A percentile compares a stretch with the other conserved stretches of the same genome.
Evolutionary conservation across 306 rosid genomes (phyloP).

Genomic region (Fagus sylvatica): DNA sequence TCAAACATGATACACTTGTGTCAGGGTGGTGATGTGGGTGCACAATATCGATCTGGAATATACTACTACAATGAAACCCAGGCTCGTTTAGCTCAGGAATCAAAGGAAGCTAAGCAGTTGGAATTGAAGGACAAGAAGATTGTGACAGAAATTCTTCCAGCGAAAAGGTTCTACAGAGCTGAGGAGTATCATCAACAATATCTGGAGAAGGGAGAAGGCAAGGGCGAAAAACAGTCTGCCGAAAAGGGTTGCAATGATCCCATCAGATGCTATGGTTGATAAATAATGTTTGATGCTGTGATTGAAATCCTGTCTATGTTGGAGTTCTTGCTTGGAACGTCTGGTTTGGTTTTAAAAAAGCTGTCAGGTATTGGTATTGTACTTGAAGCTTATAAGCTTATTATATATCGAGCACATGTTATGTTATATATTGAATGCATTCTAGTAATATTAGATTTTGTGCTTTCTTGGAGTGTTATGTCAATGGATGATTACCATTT

Average conservation of each 20-base stretch:
- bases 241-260: constrained; percentile 80
- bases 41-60: constrained; percentile 88
- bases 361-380: not conserved
- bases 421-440: not conserved
- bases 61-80: constrained; percentile 70
- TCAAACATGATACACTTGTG: not conserved
- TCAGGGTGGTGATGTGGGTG: constrained; percentile 74
- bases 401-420: not conserved
- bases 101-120: constrained; percentile 72
- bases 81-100: constrained; percentile 61
- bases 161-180: constrained; percentile 80
- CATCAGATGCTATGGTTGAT: constrained; percentile 82
- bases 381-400: too few relatives aligned
- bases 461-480: not conserved
- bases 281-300: not conserved
- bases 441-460: not conserved
- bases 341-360: not conserved
- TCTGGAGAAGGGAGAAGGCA: constrained; percentile 78
- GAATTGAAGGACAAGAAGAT: constrained; percentile 44
- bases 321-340: not conserved
- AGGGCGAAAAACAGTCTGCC: constrained; percentile 60
- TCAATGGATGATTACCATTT: not conserved
- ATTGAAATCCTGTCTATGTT: not conserved
- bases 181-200: constrained; percentile 97
- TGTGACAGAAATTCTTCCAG: constrained; percentile 83